These are phyloP conservation scores for Coniosporium apollinis DNA, from an alignment of 495 filamentous ascomycete species.

Conservation along the genomic window DNA sequence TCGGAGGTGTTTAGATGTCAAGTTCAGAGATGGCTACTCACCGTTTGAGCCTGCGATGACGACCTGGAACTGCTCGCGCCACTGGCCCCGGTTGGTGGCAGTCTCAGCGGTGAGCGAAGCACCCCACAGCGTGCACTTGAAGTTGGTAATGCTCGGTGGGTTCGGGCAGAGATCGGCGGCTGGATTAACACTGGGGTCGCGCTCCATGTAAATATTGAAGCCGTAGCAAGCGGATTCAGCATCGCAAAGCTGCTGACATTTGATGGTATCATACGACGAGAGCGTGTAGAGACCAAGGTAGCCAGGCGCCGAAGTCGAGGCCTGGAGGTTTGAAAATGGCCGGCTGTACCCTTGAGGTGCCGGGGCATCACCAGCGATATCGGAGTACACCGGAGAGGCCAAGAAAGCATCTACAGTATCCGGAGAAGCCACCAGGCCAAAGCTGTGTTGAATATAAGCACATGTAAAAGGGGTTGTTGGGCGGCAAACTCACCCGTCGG, in stretches of 20 bases:
- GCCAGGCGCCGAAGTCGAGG: constrained; percentile 18
- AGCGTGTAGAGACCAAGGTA: constrained; percentile 29
- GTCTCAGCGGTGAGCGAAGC: constrained; percentile 4
- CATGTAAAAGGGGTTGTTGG: too few relatives aligned
- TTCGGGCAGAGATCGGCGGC: constrained; percentile 21
- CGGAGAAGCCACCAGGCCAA: constrained; percentile 7
- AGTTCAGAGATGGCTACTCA: constrained; percentile 15
- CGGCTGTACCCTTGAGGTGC: constrained; percentile 25
- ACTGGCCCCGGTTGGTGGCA: constrained; percentile 11
- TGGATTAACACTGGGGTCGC: constrained; percentile 27
- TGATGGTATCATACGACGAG: constrained; percentile 25
- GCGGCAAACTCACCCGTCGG: too few relatives aligned
- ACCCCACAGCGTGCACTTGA: constrained; percentile 36
- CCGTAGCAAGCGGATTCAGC: constrained; percentile 18
- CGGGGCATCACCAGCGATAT: constrained; percentile 11
- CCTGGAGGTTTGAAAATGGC: constrained; percentile 25
- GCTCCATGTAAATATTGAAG: constrained; percentile 34
- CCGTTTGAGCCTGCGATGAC: constrained; percentile 15
- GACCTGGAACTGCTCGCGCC: constrained; percentile 12
- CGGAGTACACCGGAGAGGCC: constrained; percentile 3
- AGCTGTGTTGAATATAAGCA: too few relatives aligned
- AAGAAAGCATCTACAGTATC: constrained; percentile 11
- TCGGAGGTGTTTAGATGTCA: constrained; percentile 8
- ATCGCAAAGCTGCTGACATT: constrained; percentile 22
- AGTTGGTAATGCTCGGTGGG: constrained; percentile 31